Conservation (phyloP, 345 rosid species). For the Gossypioides kirkii region DNA sequence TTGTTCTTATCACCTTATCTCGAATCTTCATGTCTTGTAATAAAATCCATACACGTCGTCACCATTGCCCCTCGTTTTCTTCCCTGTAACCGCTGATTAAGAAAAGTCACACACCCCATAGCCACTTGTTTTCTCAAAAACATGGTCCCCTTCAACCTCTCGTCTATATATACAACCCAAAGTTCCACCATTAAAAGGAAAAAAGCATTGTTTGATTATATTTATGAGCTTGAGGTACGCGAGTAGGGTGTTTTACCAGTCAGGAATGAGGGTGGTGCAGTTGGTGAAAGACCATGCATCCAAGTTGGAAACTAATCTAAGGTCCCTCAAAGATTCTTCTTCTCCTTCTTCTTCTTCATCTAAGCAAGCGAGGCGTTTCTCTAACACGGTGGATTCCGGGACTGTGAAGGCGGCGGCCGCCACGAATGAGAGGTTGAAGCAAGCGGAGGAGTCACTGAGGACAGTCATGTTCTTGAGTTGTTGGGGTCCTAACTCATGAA, state of each 20-base stretch:
- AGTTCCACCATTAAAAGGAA: not conserved
- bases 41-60: constrained; percentile 21
- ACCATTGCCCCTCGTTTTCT: constrained; percentile 7
- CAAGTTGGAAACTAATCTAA: constrained; percentile 33
- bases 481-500: constrained; percentile 53
- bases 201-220: not conserved
- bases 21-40: constrained; percentile 7
- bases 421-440: constrained; percentile 40
- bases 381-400: constrained; percentile 37
- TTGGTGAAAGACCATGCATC: constrained; percentile 53
- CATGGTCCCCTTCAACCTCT: not conserved
- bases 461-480: constrained; percentile 81
- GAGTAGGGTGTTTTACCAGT: constrained; percentile 34
- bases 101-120: not conserved
- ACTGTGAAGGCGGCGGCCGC: constrained; percentile 28
- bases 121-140: constrained; percentile 16
- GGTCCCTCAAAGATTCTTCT: constrained; percentile 40
- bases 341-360: constrained; percentile 25
- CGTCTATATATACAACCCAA: not conserved
- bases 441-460: constrained; percentile 66
- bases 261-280: constrained; percentile 28
- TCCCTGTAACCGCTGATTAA: not conserved
- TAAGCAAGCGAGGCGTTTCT: constrained; percentile 42
- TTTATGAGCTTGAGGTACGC: constrained; percentile 29
- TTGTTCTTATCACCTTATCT: constrained; percentile 35